Evolutionary conservation across 768 basidiomycete species (phyloP).

Genomic region (Psilocybe sp.): DNA sequence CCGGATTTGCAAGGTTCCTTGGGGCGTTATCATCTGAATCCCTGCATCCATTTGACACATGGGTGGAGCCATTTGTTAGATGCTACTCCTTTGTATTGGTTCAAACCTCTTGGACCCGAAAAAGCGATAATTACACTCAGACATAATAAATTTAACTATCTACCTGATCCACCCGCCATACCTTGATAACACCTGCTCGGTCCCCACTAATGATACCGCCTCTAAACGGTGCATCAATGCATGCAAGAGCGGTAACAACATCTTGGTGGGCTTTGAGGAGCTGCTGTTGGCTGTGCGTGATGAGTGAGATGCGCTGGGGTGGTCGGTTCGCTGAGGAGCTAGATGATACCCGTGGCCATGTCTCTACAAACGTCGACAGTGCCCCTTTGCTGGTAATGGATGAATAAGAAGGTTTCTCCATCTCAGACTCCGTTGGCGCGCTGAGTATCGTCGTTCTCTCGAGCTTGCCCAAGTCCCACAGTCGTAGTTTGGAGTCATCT

Average conservation of each 20-base stretch:
- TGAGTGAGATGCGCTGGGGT: constrained; percentile 71
- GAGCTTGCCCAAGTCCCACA: constrained; percentile 81
- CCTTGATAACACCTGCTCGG: constrained; percentile 84
- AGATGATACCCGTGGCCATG: constrained; percentile 47
- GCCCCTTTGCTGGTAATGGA: constrained; percentile 38
- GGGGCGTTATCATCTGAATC: no score
- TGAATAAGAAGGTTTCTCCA: constrained; percentile 69
- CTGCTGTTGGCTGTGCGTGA: constrained; percentile 81
- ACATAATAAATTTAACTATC: constrained; percentile 17
- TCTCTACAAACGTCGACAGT: constrained; percentile 58
- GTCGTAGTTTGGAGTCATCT: constrained; percentile 81
- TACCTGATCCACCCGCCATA: constrained; percentile 72
- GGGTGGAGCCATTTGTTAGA: no score
- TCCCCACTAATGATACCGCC: constrained; percentile 93
- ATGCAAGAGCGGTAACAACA: constrained; percentile 79
- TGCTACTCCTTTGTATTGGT: no score
- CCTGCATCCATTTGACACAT: no score
- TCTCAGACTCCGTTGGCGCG: constrained; percentile 65
- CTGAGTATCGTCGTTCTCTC: constrained; percentile 79
- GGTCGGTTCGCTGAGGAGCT: constrained; percentile 61
- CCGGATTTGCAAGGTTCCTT: no score
- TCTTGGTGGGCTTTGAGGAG: constrained; percentile 88
- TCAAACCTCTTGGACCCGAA: no score
- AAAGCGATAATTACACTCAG: no score
- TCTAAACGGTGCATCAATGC: constrained; percentile 90